phyloP scores from a whole-genome alignment of 176 grass and related monocot genomes.

The Musa troglodytarum region DNA sequence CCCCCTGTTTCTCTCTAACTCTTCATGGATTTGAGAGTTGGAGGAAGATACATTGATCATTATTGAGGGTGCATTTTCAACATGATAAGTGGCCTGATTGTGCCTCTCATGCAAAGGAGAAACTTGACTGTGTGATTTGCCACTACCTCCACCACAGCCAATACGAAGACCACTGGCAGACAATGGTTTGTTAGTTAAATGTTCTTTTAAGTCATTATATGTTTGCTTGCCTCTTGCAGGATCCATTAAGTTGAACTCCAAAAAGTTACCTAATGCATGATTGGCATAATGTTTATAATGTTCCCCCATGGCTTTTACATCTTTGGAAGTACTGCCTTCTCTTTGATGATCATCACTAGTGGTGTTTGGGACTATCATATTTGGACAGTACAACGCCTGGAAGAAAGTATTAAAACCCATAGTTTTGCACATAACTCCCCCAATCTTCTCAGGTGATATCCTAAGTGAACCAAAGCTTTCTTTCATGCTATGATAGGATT shows the following conservation, averaged over 20 bases:
- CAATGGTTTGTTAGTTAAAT: slow-evolving; percentile 16
- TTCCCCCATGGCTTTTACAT: slow-evolving; percentile 5
- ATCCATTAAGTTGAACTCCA: slow-evolving; percentile 18
- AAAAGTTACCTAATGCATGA: not conserved
- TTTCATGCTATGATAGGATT: slow-evolving; percentile 26
- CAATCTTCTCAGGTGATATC: slow-evolving; percentile 20
- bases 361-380: slow-evolving; percentile 23
- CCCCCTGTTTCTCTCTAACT: slow-evolving; percentile 5
- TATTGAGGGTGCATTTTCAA: slow-evolving; percentile 22
- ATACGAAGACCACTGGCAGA: slow-evolving; percentile 13
- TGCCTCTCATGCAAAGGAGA: slow-evolving; percentile 16
- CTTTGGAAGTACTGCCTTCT: slow-evolving; percentile 30
- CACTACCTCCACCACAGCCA: slow-evolving; percentile 23
- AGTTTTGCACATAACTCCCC: slow-evolving; percentile 24
- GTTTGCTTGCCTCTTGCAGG: slow-evolving; percentile 16
- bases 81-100: slow-evolving; percentile 9
- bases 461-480: slow-evolving; percentile 31
- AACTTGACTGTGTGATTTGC: slow-evolving; percentile 23
- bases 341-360: slow-evolving; percentile 32
- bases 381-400: slow-evolving; percentile 58
- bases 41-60: slow-evolving; percentile 13
- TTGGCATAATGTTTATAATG: not conserved
- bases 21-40: not conserved
- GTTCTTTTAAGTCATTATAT: slow-evolving; percentile 18
- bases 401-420: slow-evolving; percentile 65